A percentile compares a stretch with the other conserved stretches of the same genome.
phyloP scores from a whole-genome alignment of 352 stramenopile genomes.

The Phytophthora cryptogea region DNA sequence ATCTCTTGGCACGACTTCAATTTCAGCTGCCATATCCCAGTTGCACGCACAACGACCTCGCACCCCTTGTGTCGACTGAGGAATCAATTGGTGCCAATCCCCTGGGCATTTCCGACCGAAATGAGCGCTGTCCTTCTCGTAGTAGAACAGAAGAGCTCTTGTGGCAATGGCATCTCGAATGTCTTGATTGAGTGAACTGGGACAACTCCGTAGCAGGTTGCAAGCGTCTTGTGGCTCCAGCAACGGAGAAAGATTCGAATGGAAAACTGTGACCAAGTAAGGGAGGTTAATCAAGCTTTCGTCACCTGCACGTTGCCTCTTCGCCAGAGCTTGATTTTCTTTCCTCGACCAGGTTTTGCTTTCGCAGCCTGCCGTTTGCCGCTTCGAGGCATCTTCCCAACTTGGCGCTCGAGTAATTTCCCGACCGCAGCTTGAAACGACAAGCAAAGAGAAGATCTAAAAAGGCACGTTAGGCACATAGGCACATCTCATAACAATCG shows the following conservation, averaged over 20 bases:
- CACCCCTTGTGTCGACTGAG: background rate
- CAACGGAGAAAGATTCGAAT: background rate
- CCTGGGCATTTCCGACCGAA: slow-evolving; percentile 2
- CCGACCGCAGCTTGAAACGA: background rate
- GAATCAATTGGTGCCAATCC: slow-evolving; percentile 9
- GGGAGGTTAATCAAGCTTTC: background rate
- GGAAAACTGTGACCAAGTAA: background rate
- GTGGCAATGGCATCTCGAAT: slow-evolving; percentile 7
- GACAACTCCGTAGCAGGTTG: slow-evolving; percentile 5
- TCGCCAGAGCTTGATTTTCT: background rate
- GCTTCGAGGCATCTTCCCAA: background rate
- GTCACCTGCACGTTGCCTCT: background rate
- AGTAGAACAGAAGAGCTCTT: slow-evolving; percentile 5
- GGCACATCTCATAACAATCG: background rate
- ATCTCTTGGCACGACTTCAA: slow-evolving; percentile 4
- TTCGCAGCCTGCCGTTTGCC: background rate
- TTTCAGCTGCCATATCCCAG: background rate
- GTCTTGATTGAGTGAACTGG: slow-evolving; percentile 1
- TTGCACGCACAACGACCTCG: slow-evolving; percentile 10
- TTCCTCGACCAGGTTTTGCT: background rate
- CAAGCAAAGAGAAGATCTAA: background rate
- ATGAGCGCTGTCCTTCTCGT: background rate
- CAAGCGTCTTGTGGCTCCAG: background rate
- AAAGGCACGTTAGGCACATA: background rate
- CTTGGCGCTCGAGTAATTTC: background rate